Percentiles rank a stretch among this genome's conserved stretches.
phyloP scores from a whole-genome alignment of 495 filamentous ascomycete genomes.

The Trichoderma parareesei region DNA sequence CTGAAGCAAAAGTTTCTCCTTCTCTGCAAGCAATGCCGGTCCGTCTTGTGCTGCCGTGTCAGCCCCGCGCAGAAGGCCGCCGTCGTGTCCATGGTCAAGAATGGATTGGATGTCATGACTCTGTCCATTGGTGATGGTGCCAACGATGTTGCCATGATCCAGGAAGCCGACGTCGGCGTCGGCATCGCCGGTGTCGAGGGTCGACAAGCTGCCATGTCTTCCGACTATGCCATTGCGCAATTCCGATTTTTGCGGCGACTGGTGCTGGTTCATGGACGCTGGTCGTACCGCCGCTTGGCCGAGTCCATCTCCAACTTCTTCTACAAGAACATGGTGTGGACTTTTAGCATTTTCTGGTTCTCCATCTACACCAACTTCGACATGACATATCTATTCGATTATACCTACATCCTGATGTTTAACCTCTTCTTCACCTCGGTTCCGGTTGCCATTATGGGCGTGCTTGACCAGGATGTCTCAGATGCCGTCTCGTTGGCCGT shows the following conservation, averaged over 20 bases:
- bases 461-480: constrained; percentile 94
- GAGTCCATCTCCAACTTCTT: constrained; percentile 99
- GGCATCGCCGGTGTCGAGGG: constrained; percentile 98
- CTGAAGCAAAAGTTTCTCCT: constrained; percentile 88
- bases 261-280: constrained; percentile 90
- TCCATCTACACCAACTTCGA: constrained; percentile 94
- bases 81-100: constrained; percentile 91
- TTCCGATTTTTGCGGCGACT: constrained; percentile 91
- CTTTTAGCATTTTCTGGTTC: constrained; percentile 95
- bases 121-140: constrained; percentile 94
- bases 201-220: constrained; percentile 95
- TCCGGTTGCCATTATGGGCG: constrained; percentile 91
- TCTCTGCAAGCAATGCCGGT: constrained; percentile 94
- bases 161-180: constrained; percentile 96
- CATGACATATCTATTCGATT: constrained; percentile 92
- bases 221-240: constrained; percentile 97
- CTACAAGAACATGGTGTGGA: constrained; percentile 99
- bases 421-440: constrained; percentile 97
- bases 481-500: constrained; percentile 91
- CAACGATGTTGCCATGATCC: constrained; percentile 99
- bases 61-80: constrained; percentile 95
- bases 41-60: constrained; percentile 96
- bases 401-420: constrained; percentile 92
- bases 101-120: constrained; percentile 92
- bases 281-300: constrained; percentile 87